Percentiles rank a stretch among this genome's conserved stretches.
Evolutionary conservation across 1,284 basidiomycete species (phyloP).

Genomic region (Entoloma clypeatum): DNA sequence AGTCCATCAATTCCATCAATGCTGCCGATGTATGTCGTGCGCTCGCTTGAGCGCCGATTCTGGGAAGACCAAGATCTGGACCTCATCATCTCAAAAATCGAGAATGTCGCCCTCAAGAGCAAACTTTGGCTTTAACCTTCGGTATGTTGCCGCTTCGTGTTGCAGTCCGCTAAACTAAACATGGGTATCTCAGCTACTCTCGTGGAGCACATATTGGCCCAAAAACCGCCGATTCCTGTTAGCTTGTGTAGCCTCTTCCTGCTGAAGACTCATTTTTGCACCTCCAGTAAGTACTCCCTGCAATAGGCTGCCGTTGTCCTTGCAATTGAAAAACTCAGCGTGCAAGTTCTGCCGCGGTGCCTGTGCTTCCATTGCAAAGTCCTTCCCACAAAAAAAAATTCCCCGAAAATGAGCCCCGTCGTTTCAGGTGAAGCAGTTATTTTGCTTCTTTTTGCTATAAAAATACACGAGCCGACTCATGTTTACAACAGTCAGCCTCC

Average conservation of each 20-base stretch:
- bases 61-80: constrained; percentile 64
- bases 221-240: too few relatives aligned
- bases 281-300: constrained; percentile 22
- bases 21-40: constrained; percentile 64
- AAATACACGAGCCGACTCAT: constrained; percentile 4
- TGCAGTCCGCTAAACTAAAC: too few relatives aligned
- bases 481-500: constrained; percentile 9
- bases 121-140: constrained; percentile 3
- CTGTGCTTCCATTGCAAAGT: background rate
- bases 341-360: too few relatives aligned
- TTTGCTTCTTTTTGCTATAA: constrained; percentile 11
- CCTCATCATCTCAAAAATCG: constrained; percentile 49
- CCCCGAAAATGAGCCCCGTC: constrained; percentile 14
- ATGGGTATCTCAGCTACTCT: too few relatives aligned
- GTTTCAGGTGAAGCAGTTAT: constrained; percentile 15
- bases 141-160: constrained; percentile 7
- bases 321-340: constrained; percentile 16
- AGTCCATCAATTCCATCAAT: constrained; percentile 58
- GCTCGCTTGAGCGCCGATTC: constrained; percentile 49
- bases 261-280: constrained; percentile 6
- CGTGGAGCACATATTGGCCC: too few relatives aligned
- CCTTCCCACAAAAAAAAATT: too few relatives aligned
- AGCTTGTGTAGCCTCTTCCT: constrained; percentile 6
- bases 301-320: constrained; percentile 19
- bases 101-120: constrained; percentile 41